Percentiles rank a stretch among this genome's conserved stretches.
These are phyloP conservation scores for Candida nonsorbophila DNA, from an alignment of 805 yeast species.

Conservation along the genomic window DNA sequence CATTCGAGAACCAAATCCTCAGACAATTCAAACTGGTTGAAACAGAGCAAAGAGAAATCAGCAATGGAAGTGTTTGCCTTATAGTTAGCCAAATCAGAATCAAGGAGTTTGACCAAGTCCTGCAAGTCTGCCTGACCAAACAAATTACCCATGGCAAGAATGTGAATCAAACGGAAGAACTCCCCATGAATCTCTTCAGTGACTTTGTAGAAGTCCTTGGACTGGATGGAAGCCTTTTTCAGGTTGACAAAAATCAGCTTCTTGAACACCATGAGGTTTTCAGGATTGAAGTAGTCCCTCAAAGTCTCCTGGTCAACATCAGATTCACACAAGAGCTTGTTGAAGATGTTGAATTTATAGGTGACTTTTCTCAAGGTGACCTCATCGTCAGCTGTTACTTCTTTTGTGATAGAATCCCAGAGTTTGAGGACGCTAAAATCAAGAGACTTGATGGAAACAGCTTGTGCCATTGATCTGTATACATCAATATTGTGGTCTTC, in stretches of 20 bases:
- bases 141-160: neutral
- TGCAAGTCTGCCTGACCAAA: slow-evolving; percentile 3
- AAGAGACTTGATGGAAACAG: no score
- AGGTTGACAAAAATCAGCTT: slow-evolving; percentile 14
- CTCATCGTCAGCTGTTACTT: slow-evolving; percentile 12
- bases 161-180: slow-evolving; percentile 6
- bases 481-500: no score
- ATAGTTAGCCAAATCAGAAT: slow-evolving; percentile 12
- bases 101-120: slow-evolving; percentile 2
- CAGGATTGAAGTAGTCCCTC: neutral
- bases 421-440: no score
- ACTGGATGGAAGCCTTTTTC: slow-evolving; percentile 1
- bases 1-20: slow-evolving; percentile 10
- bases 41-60: slow-evolving; percentile 10
- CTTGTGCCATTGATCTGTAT: no score
- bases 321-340: slow-evolving; percentile 11
- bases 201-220: slow-evolving; percentile 35
- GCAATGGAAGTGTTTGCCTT: slow-evolving; percentile 20
- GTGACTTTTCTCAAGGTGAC: slow-evolving; percentile 12
- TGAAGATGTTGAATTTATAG: slow-evolving; percentile 23
- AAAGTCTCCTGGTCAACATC: no score
- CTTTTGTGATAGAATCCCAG: slow-evolving; percentile 5
- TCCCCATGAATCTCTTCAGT: slow-evolving; percentile 34
- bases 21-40: slow-evolving; percentile 4
- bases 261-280: slow-evolving; percentile 9